phyloP scores from a whole-genome alignment of 1,139 yeast genomes.

The Sugiyamaella neomexicana region DNA sequence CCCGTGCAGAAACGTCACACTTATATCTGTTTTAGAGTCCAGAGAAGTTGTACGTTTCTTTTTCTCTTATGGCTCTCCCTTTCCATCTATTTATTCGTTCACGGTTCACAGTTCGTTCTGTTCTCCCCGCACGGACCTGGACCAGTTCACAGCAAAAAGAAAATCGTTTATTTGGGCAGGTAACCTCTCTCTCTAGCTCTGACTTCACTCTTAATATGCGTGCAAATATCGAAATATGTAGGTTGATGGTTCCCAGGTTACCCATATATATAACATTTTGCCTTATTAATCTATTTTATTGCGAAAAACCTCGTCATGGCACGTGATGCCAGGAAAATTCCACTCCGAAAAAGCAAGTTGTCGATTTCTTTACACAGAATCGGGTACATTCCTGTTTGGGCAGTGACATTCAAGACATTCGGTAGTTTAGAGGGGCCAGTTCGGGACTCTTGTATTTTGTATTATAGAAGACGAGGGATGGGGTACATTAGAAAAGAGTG shows the following conservation, averaged over 20 bases:
- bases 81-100: neutral
- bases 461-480: too few species aligned
- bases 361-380: neutral
- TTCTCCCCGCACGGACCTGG: constrained; percentile 1
- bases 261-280: constrained; percentile 3
- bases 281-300: constrained; percentile 9
- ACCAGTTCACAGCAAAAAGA: neutral
- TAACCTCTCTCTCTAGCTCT: neutral
- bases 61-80: neutral
- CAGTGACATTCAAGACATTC: neutral
- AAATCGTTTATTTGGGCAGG: neutral
- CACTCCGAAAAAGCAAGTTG: neutral
- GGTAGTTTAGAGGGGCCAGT: neutral
- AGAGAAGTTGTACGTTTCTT: neutral
- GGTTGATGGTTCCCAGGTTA: neutral
- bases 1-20: neutral
- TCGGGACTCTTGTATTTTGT: too few species aligned
- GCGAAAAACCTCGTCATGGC: constrained; percentile 13
- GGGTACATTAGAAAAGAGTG: too few species aligned
- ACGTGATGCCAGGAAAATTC: constrained; percentile 15
- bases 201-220: constrained; percentile 5
- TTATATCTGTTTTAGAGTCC: neutral
- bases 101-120: neutral
- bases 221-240: constrained; percentile 2
- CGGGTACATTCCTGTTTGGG: constrained; percentile 9